Conservation (phyloP, 75 land plant genomes). For the Cryptomeria japonica region DNA sequence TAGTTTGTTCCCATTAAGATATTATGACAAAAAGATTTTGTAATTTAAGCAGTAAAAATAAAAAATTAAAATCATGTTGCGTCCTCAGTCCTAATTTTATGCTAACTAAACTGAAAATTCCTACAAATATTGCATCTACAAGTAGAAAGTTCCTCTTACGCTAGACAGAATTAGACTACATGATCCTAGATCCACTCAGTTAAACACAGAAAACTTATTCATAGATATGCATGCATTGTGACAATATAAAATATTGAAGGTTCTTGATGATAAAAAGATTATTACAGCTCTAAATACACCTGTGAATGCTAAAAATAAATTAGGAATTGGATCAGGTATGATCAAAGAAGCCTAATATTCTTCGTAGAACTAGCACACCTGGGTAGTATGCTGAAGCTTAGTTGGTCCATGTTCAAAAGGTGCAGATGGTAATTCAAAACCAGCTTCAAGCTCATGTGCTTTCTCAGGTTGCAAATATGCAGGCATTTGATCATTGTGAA, state of each 20-base stretch:
- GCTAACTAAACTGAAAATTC: too few species aligned
- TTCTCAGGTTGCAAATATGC: conserved; percentile 46
- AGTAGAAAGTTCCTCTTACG: too few species aligned
- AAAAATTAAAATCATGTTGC: too few species aligned
- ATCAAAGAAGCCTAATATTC: not conserved
- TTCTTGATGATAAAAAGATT: not conserved
- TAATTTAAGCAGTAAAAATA: too few species aligned
- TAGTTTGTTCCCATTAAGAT: too few species aligned
- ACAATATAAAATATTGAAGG: not conserved
- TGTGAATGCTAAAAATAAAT: too few species aligned
- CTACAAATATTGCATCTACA: too few species aligned
- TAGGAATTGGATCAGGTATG: too few species aligned
- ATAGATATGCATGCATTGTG: not conserved
- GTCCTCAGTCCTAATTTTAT: too few species aligned
- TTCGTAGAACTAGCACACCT: conserved; percentile 10
- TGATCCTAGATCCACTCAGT: too few species aligned
- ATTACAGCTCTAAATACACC: not conserved
- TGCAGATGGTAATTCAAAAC: conserved; percentile 31
- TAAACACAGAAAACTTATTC: not conserved
- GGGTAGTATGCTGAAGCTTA: conserved; percentile 23
- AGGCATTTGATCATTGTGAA: conserved; percentile 27
- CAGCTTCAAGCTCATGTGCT: conserved; percentile 31
- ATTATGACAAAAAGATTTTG: too few species aligned
- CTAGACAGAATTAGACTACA: too few species aligned
- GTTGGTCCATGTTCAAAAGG: conserved; percentile 27